Percentiles rank a stretch among this genome's conserved stretches.
These are phyloP conservation scores for Globisporangium spinosum DNA, from an alignment of 352 stramenopile genomes.

Conservation along the genomic window DNA sequence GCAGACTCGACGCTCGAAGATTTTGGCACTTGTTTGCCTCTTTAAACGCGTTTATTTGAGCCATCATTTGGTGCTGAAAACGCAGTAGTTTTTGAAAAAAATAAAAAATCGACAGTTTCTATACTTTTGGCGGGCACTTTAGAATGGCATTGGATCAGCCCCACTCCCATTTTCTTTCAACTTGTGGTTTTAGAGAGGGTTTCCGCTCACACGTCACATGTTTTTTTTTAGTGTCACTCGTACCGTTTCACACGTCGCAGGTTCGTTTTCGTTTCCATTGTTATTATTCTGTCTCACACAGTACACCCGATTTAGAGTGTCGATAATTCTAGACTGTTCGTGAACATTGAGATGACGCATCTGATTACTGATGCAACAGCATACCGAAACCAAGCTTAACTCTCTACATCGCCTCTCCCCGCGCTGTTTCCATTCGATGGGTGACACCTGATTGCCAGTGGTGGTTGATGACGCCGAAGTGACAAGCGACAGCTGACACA, in stretches of 20 bases:
- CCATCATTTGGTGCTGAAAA: no score
- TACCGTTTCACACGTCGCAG: not conserved
- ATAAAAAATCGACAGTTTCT: no score
- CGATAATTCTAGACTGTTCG: slow-evolving; percentile 18
- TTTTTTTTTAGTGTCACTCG: not conserved
- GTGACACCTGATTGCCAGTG: not conserved
- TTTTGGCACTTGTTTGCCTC: no score
- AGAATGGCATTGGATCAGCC: not conserved
- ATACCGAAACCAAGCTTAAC: not conserved
- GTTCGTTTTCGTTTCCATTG: not conserved
- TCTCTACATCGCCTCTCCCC: slow-evolving; percentile 1
- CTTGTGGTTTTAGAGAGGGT: not conserved
- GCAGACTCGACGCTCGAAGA: no score
- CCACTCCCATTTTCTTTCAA: not conserved
- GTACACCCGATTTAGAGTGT: not conserved
- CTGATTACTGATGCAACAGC: slow-evolving; percentile 2
- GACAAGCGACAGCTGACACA: not conserved
- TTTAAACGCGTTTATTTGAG: no score
- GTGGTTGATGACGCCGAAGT: not conserved
- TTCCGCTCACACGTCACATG: not conserved
- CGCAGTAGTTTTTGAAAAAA: no score
- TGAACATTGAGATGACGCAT: slow-evolving; percentile 1
- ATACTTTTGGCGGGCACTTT: no score
- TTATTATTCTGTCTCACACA: slow-evolving; percentile 9
- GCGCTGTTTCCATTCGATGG: not conserved